phyloP scores from a whole-genome alignment of 1,284 basidiomycete genomes.

The Amylostereum areolatum region DNA sequence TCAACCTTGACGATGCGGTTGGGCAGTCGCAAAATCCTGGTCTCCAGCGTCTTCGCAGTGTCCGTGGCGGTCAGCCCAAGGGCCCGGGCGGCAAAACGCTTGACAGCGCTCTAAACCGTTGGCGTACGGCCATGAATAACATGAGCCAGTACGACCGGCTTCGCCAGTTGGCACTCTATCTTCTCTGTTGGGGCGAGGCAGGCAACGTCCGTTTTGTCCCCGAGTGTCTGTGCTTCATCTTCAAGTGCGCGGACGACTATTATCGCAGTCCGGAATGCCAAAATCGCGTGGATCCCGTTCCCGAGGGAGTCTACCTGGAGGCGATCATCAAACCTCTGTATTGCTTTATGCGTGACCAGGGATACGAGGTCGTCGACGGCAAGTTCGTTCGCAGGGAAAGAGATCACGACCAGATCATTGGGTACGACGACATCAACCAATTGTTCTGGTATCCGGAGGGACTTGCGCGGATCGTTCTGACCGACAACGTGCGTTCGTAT shows the following conservation, averaged over 20 bases:
- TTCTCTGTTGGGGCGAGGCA: conserved; percentile 98
- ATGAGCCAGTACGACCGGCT: conserved; percentile 99
- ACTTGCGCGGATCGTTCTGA: conserved; percentile 85
- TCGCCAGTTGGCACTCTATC: conserved; percentile 91
- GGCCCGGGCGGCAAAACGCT: conserved; percentile 76
- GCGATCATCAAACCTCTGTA: conserved; percentile 94
- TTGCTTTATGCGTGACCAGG: conserved; percentile 94
- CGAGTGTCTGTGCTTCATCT: conserved; percentile 98
- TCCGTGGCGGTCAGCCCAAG: conserved; percentile 58
- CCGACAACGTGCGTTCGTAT: conserved; percentile 63
- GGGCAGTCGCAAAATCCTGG: conserved; percentile 94
- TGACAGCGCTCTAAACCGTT: conserved; percentile 88
- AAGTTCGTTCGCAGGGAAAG: conserved; percentile 93
- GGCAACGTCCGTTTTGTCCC: conserved; percentile 97
- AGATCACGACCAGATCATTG: conserved; percentile 95
- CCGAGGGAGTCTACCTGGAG: conserved; percentile 92
- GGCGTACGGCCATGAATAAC: conserved; percentile 98
- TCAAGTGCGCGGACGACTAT: conserved; percentile 99
- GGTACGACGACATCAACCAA: conserved; percentile 99
- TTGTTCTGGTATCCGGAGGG: conserved; percentile 99
- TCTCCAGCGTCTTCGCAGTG: conserved; percentile 81
- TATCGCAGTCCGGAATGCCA: conserved; percentile 98
- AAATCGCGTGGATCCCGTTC: conserved; percentile 89
- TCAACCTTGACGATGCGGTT: conserved; percentile 98
- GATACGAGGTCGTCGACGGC: conserved; percentile 93